Percentiles rank a stretch among this genome's conserved stretches.
Conservation (phyloP, 495 filamentous ascomycete genomes). For the Hypoxylon fragiforme region DNA sequence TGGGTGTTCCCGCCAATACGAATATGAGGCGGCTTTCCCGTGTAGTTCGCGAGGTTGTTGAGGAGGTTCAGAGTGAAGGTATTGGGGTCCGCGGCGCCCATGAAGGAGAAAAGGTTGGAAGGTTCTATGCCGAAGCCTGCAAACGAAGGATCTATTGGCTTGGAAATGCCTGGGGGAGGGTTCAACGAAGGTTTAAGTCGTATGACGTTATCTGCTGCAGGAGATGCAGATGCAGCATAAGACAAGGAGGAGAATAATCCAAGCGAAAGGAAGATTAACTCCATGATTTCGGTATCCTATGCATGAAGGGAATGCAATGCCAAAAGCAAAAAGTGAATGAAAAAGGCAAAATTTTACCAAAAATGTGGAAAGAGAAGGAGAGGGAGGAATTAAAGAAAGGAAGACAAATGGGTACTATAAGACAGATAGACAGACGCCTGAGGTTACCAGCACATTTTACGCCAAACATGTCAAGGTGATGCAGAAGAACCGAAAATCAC, state of each 20-base stretch:
- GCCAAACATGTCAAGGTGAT: background rate
- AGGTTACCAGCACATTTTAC: too few relatives aligned
- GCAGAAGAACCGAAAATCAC: background rate
- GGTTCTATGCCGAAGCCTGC: slow-evolving; percentile 48
- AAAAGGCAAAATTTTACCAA: too few relatives aligned
- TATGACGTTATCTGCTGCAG: slow-evolving; percentile 3
- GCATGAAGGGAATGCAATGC: background rate
- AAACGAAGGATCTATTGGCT: slow-evolving; percentile 28
- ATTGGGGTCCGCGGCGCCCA: slow-evolving; percentile 35
- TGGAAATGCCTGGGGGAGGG: slow-evolving; percentile 13
- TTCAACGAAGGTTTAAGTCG: slow-evolving; percentile 8
- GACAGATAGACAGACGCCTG: too few relatives aligned
- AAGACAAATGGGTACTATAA: too few relatives aligned
- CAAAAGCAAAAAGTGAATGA: background rate
- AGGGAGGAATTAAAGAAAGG: too few relatives aligned
- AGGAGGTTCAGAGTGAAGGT: slow-evolving; percentile 40
- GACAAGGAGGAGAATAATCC: background rate
- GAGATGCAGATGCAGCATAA: slow-evolving; percentile 1
- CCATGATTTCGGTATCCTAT: background rate
- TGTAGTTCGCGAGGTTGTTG: slow-evolving; percentile 42
- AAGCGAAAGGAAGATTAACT: background rate
- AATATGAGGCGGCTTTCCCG: slow-evolving; percentile 41
- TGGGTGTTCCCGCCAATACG: slow-evolving; percentile 46
- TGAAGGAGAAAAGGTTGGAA: slow-evolving; percentile 47
- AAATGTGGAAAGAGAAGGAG: too few relatives aligned